These are phyloP conservation scores for Fraxinus nigra DNA, from an alignment of 305 asterid genomes.

Conservation along the genomic window DNA sequence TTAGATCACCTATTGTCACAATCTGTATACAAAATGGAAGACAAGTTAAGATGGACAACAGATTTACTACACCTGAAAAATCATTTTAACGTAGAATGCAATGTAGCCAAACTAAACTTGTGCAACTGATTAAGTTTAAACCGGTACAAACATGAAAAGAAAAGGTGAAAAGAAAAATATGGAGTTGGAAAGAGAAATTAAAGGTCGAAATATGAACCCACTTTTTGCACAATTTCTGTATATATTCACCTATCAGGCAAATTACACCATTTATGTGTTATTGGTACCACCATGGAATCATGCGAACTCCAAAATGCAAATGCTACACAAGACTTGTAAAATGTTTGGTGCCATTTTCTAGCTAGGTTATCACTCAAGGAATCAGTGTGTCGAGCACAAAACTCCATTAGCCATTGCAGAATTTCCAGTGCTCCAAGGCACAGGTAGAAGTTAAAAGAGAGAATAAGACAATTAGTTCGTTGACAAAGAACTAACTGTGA, in stretches of 20 bases:
- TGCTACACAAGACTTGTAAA: neutral
- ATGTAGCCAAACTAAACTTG: neutral
- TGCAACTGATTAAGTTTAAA: neutral
- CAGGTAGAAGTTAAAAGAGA: neutral
- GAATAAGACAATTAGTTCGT: neutral
- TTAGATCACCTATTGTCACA: slow-evolving; percentile 69
- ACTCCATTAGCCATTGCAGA: neutral
- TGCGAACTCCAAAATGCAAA: neutral
- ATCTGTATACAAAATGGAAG: slow-evolving; percentile 39
- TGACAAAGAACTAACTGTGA: neutral
- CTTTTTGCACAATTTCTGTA: neutral
- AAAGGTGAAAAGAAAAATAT: neutral
- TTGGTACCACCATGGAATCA: neutral
- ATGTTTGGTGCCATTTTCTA: neutral
- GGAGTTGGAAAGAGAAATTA: neutral
- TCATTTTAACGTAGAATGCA: neutral
- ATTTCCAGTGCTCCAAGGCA: neutral
- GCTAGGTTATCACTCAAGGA: neutral
- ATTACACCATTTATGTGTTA: neutral
- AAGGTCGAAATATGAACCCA: neutral
- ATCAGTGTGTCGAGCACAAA: neutral
- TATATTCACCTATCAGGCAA: neutral
- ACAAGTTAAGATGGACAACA: neutral
- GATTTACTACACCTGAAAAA: neutral
- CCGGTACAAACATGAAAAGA: neutral